Conservation (phyloP, 2,329 filamentous ascomycete genomes). For the Pseudomassariella vexata region DNA sequence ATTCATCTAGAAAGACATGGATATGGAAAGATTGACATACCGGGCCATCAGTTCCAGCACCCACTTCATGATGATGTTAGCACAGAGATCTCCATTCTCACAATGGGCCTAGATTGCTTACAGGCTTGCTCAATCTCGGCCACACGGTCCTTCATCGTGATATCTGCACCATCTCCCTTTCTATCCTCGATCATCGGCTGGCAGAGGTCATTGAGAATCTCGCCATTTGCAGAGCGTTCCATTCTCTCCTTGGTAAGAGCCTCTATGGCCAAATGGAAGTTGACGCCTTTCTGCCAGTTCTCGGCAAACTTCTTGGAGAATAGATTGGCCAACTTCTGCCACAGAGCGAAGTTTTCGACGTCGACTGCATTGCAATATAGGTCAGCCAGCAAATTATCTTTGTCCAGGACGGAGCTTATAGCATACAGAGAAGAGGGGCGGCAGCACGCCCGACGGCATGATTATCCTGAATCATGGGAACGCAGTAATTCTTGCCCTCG, state of each 20-base stretch:
- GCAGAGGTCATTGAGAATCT: constrained; percentile 5
- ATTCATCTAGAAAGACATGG: too few relatives aligned
- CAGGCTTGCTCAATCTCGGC: constrained; percentile 4
- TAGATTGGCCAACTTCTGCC: neutral
- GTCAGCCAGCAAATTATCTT: too few relatives aligned
- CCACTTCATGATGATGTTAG: neutral
- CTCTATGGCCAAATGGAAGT: neutral
- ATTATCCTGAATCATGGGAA: neutral
- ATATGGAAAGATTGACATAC: too few relatives aligned
- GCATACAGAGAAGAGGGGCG: constrained; percentile 2
- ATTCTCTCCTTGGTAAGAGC: neutral
- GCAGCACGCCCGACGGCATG: neutral
- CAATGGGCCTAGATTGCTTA: neutral
- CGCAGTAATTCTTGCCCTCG: neutral
- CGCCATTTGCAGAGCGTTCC: constrained; percentile 1
- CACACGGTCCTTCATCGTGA: neutral
- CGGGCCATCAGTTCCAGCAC: constrained; percentile 4
- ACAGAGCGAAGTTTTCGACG: neutral
- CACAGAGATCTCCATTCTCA: constrained; percentile 10
- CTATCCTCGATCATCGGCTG: neutral
- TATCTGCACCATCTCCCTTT: neutral
- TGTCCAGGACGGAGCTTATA: too few relatives aligned
- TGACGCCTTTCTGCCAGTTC: neutral
- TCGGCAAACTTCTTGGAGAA: constrained; percentile 1
- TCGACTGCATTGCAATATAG: too few relatives aligned